Conservation (phyloP, 164 flowering plant species). For the Chloranthus sessilifolius region DNA sequence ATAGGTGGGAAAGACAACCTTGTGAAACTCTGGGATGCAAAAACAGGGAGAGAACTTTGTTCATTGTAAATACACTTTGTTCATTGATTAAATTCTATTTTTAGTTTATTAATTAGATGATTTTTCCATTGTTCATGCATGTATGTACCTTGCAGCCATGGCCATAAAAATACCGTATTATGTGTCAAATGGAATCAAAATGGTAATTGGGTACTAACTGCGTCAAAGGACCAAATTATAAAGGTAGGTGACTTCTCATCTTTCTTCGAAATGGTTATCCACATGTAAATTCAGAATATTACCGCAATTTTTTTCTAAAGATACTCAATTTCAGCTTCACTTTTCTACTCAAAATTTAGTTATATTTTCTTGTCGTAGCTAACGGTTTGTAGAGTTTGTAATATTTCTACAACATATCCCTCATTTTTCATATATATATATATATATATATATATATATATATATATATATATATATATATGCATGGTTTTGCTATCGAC, state of each 20-base stretch:
- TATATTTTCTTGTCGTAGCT: too few relatives aligned
- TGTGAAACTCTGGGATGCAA: conserved; percentile 99
- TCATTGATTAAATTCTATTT: not conserved
- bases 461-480: too few relatives aligned
- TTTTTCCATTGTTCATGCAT: conserved; percentile 11
- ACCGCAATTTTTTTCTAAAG: too few relatives aligned
- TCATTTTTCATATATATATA: too few relatives aligned
- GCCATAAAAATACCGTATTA: conserved; percentile 94
- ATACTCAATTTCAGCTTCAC: too few relatives aligned
- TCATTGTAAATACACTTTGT: conserved; percentile 66
- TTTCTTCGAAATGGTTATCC: not conserved
- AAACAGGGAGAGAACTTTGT: conserved; percentile 76
- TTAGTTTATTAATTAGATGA: not conserved
- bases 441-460: too few relatives aligned
- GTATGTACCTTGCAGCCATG: conserved; percentile 64
- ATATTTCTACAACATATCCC: too few relatives aligned
- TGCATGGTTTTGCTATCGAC: too few relatives aligned
- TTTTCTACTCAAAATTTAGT: too few relatives aligned
- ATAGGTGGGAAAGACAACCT: conserved; percentile 98
- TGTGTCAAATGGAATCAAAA: conserved; percentile 97
- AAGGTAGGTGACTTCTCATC: conserved; percentile 44
- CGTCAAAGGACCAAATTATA: conserved; percentile 97
- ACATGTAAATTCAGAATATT: not conserved
- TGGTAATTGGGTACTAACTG: conserved; percentile 98
- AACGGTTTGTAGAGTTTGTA: too few relatives aligned